Evolutionary conservation across 75 land plant genomes (phyloP), one percentile per base, ranked within the genome.

Genomic region (Picea sitchensis): DNA sequence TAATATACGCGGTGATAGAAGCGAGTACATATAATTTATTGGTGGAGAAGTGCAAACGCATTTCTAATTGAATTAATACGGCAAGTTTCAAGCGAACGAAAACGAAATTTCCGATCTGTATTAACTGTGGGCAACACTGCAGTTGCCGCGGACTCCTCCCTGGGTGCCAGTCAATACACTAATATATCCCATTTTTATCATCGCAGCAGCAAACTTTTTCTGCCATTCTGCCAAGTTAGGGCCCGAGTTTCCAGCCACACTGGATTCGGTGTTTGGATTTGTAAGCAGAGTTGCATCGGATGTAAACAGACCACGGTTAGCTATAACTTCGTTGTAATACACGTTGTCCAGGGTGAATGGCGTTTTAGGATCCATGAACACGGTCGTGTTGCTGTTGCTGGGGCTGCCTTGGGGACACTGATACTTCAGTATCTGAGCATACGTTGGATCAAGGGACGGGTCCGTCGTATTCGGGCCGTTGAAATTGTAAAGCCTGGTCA

Each of bases 291-390:
- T 81, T 20, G 77, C 87, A 80, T 95, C 98, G 41, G 86, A 81
- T 20, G 76, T 82, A 36, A 95, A 88, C 11, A 91, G 86, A 21
- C 95, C 88, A n/a, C 84, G 21, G 30, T 80, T 68, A 32, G 61
- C 12, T 7, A 85, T 69, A 5, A 91, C 56, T 4, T 82, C 80
- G 6, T 63, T 14, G 85, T 84, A 92, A 80, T 89, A 92, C 11
- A 83, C 60, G 61, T 77, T 87, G 31, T 82, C 82, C 82, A 95
- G 88, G 12, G 56, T 74, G 83, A 77, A 76, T 20, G 44, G 78
- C 17, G 69, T 44, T 6, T 79, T 80, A 8, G 87, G 76, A 26
- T 82, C 80, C 59, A 88, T 85, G 32, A 80, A 82, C 44, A 80
- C 82, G 0, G 58, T 76, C 44, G 44, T 14, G 44, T 41, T 41